Evolutionary conservation across 176 grass and related monocot species (phyloP), one percentile per base, ranked within the genome.

Genomic region (Eragrostis curvula): DNA sequence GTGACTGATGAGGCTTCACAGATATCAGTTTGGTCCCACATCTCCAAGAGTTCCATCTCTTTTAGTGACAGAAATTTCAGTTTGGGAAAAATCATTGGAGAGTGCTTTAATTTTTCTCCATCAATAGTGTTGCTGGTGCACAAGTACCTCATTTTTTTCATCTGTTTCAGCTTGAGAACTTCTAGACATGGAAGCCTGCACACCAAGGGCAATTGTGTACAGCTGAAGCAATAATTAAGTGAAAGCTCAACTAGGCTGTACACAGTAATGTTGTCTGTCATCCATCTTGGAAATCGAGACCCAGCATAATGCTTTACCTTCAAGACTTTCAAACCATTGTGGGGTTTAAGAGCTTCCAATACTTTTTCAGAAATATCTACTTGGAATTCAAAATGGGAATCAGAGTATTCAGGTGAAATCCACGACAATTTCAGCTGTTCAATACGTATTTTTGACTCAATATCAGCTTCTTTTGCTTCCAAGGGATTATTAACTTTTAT

Each of bases 391-490:
- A 47, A 2, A 12, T 47, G 9, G 9, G 46, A 47, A 12, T 47
- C 9, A 47, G 46, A 12, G 51, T 21, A 36, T 13, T 36, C 29
- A 2, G 0, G 3, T 53, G 28, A 4, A 30, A 3, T 2, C 70
- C 70, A 73, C 9, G 24, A 13, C 16, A 73, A 7, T 51, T 47
- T 25, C 16, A 73, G 18, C 12, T 52, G 12, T 3, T 53, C 47
- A 15, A 73, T 16, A 53, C 53, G 51, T 36, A 53, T 3, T 21
- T 73, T 73, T 53, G 2, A 1, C 46, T 53, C 48, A 51, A 73
- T 47, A 18, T 73, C 29, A 28, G 70, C 70, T 53, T 73, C 47
- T 53, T 36, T 73, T 32, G 48, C 70, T 2, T 73, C 28, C 52
- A 29, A 52, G 5, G 48, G 48, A 36, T 53, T 36, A 53, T 28